These are phyloP conservation scores for Amanita pallidorosea DNA, from an alignment of 768 basidiomycete genomes.

Conservation along the genomic window DNA sequence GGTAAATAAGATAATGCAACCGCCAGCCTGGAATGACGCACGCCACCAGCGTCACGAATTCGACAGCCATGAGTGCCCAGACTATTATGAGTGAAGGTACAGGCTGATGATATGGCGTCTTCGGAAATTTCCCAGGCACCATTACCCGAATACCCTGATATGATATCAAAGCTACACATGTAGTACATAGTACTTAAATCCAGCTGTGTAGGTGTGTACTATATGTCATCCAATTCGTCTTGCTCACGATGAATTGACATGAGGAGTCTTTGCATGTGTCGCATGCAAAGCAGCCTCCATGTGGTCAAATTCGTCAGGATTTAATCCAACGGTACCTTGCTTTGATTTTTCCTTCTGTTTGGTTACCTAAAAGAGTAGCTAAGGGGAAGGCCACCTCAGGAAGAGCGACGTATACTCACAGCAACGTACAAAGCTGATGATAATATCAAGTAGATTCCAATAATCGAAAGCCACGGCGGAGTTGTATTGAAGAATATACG, in stretches of 20 bases:
- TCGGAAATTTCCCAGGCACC: not conserved
- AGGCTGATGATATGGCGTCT: too few species aligned
- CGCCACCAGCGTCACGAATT: not conserved
- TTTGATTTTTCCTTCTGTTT: not conserved
- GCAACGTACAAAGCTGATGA: slow-evolving; percentile 7
- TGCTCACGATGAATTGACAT: slow-evolving; percentile 2
- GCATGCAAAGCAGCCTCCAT: not conserved
- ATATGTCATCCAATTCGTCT: too few species aligned
- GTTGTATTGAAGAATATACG: slow-evolving; percentile 4
- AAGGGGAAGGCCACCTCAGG: not conserved
- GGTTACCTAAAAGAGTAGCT: not conserved
- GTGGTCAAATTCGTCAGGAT: slow-evolving; percentile 1
- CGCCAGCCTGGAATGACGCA: not conserved
- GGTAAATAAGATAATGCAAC: not conserved
- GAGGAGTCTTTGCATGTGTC: not conserved
- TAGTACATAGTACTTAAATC: too few species aligned
- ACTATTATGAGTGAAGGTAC: not conserved
- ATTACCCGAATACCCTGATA: too few species aligned
- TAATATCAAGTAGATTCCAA: slow-evolving; percentile 4
- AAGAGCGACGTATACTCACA: not conserved
- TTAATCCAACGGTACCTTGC: not conserved
- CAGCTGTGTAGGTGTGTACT: too few species aligned
- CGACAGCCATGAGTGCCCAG: not conserved
- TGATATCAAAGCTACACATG: too few species aligned
- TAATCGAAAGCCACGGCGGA: slow-evolving; percentile 1